Conservation (phyloP, 768 basidiomycete species). For the Naganishia friedmannii region DNA sequence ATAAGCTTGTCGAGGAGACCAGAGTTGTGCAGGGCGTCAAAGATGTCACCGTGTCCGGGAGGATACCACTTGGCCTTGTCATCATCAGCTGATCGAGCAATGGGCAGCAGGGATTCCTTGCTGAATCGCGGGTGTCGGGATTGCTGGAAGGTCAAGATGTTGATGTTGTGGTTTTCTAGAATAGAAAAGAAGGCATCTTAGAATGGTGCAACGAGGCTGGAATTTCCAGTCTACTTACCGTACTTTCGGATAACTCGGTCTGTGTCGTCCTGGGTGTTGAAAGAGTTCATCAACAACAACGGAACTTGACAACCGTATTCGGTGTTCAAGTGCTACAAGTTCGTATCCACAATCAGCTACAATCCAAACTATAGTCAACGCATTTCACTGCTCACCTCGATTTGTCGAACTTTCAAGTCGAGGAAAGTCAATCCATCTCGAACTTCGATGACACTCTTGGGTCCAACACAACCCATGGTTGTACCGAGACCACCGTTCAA, state of each 20-base stretch:
- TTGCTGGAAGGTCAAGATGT: conserved; percentile 85
- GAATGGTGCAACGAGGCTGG: background rate
- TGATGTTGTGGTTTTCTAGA: conserved; percentile 78
- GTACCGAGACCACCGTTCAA: conserved; percentile 91
- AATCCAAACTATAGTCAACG: background rate
- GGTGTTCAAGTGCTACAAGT: conserved; percentile 24
- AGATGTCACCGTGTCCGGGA: conserved; percentile 93
- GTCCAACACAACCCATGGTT: conserved; percentile 65
- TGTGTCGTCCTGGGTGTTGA: conserved; percentile 96
- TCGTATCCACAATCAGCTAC: background rate
- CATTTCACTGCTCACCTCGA: conserved; percentile 60
- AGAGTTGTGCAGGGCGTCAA: conserved; percentile 83
- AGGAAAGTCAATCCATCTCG: conserved; percentile 97
- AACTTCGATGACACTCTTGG: conserved; percentile 89
- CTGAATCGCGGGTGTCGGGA: conserved; percentile 89
- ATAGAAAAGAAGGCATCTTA: background rate
- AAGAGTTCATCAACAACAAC: conserved; percentile 98
- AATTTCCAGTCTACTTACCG: conserved; percentile 32
- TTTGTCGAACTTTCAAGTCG: conserved; percentile 87
- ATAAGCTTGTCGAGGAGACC: conserved; percentile 87
- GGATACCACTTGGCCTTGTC: conserved; percentile 96
- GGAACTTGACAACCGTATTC: conserved; percentile 61
- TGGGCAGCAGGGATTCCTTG: conserved; percentile 82
- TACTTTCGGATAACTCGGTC: conserved; percentile 96
- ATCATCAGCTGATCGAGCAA: conserved; percentile 70